A percentile compares a stretch with the other conserved stretches of the same genome.
phyloP scores from a whole-genome alignment of 2,329 filamentous ascomycete genomes.

The Chaetomium olivaceum region DNA sequence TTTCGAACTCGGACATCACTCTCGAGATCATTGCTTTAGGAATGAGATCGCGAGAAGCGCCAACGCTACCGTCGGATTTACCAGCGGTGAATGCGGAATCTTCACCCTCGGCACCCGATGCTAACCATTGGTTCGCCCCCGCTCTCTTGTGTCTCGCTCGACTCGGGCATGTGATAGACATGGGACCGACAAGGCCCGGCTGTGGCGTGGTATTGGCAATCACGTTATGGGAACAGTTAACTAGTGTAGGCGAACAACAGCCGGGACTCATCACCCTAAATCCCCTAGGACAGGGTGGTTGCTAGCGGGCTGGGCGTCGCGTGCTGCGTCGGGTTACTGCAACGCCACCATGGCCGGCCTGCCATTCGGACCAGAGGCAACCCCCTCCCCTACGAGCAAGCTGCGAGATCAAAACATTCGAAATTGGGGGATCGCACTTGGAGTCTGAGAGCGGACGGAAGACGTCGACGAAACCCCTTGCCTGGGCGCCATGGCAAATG shows the following conservation, averaged over 20 bases:
- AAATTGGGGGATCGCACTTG: not conserved
- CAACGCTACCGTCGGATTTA: not conserved
- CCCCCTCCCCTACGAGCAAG: not conserved
- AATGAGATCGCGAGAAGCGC: not conserved
- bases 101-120: slow-evolving; percentile 19
- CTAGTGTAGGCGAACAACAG: not conserved
- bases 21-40: not conserved
- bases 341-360: slow-evolving; percentile 2
- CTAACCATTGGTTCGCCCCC: slow-evolving; percentile 2
- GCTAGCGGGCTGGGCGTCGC: slow-evolving; percentile 12
- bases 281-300: not conserved
- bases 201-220: slow-evolving; percentile 11
- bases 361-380: not conserved
- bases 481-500: not conserved
- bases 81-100: slow-evolving; percentile 7
- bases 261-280: not conserved
- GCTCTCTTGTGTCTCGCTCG: slow-evolving; percentile 11
- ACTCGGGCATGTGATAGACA: slow-evolving; percentile 25
- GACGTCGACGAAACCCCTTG: not conserved
- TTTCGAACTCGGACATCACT: not conserved
- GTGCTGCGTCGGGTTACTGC: not conserved
- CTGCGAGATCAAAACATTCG: not conserved
- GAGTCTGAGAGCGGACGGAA: not conserved
- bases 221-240: not conserved
- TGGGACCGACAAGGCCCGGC: slow-evolving; percentile 16